These are phyloP conservation scores for Pyronema omphalodes DNA, from an alignment of 495 filamentous ascomycete genomes.

Conservation along the genomic window DNA sequence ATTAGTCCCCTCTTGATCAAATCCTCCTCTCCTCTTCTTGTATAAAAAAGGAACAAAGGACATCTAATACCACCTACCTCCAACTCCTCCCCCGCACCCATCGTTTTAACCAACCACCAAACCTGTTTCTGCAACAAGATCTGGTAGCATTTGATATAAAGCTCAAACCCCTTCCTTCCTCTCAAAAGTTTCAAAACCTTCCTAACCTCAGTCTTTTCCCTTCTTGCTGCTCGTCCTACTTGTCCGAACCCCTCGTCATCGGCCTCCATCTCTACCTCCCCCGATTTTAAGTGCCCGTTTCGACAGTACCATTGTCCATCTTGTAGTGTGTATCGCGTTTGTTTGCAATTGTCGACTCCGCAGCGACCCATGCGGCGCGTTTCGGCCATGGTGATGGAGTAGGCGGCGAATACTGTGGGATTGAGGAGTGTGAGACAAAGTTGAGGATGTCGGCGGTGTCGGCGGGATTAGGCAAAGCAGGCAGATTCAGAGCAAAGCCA, in stretches of 20 bases:
- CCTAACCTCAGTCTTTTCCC: slow-evolving; percentile 36
- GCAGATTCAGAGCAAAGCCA: too few species aligned
- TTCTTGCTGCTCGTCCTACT: slow-evolving; percentile 38
- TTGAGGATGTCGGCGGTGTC: too few species aligned
- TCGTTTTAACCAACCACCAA: slow-evolving; percentile 39
- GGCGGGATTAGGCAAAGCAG: too few species aligned
- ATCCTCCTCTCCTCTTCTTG: neutral
- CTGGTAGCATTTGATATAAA: slow-evolving; percentile 74
- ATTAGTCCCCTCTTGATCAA: neutral
- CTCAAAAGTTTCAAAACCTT: slow-evolving; percentile 28
- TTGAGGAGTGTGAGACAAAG: too few species aligned
- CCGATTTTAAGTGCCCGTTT: slow-evolving; percentile 37
- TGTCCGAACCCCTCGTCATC: slow-evolving; percentile 61
- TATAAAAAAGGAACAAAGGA: slow-evolving; percentile 12
- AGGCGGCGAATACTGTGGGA: too few species aligned
- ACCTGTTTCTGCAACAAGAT: slow-evolving; percentile 66
- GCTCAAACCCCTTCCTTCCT: slow-evolving; percentile 38
- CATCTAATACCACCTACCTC: slow-evolving; percentile 32
- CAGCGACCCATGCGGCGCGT: slow-evolving; percentile 34
- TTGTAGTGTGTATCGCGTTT: slow-evolving; percentile 42
- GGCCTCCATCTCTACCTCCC: slow-evolving; percentile 36
- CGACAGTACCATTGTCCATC: slow-evolving; percentile 48
- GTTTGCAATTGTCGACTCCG: slow-evolving; percentile 45
- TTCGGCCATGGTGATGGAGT: too few species aligned
- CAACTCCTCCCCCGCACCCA: slow-evolving; percentile 43